Conservation (phyloP, 164 flowering plant species). For the Sextonia rubra region DNA sequence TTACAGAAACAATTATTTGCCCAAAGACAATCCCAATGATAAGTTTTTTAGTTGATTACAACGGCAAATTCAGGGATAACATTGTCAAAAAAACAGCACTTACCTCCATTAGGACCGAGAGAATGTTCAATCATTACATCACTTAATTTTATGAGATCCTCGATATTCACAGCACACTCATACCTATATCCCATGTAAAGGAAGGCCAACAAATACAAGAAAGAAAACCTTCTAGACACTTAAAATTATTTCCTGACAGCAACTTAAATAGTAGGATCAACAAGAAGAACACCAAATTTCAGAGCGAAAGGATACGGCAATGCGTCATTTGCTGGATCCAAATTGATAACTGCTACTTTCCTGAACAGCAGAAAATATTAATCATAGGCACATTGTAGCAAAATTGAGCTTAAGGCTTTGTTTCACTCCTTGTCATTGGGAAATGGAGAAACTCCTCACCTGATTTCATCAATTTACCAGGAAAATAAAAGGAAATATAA, state of each 20-base stretch:
- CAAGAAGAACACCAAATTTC: slow-evolving; percentile 1
- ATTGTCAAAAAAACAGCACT: slow-evolving; percentile 2
- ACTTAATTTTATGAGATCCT: slow-evolving; percentile 79
- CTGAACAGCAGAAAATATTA: slow-evolving; percentile 34
- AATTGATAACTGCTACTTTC: slow-evolving; percentile 87
- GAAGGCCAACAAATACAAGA: slow-evolving; percentile 8
- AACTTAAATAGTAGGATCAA: not conserved
- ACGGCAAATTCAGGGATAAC: not conserved
- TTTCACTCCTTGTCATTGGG: not conserved
- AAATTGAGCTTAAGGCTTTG: not conserved
- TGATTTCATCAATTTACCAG: not conserved
- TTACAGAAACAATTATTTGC: not conserved
- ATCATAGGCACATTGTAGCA: not conserved
- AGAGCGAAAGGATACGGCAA: slow-evolving; percentile 72
- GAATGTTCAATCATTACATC: slow-evolving; percentile 93
- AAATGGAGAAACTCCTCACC: not conserved
- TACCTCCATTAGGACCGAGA: slow-evolving; percentile 98
- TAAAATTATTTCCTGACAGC: not conserved
- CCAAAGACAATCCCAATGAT: not conserved
- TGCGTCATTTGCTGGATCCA: slow-evolving; percentile 96
- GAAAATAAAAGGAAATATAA: not conserved
- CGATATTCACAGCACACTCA: slow-evolving; percentile 85
- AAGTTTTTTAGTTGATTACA: not conserved
- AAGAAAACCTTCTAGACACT: not conserved
- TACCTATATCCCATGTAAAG: slow-evolving; percentile 49